Base-by-base conservation (phyloP, 306 rosid species). In the Albizia julibrissin region DNA sequence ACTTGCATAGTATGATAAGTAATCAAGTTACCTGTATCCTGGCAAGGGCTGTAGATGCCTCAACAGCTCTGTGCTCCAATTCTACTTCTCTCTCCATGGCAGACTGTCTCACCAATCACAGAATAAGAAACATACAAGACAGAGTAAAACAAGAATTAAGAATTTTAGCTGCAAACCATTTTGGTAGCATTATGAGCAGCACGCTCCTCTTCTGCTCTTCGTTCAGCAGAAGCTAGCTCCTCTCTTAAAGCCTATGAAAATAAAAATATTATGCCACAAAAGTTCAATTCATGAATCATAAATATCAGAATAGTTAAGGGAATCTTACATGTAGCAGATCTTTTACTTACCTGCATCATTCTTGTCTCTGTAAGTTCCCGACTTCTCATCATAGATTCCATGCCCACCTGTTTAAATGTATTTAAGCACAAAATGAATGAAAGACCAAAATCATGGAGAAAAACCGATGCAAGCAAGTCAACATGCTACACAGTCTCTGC, bases 41-140 rank as follows among this genome's bases (percentile, higher is more conserved):
- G 16, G 92, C 99, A 56, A 95, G 98, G 72, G 97, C 99, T 18
- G 98, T 86, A 73, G 99, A 94, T 77, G 98, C 89, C 77, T 93
- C 96, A 72, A 95, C 77, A 75, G 96, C 98, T 89, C 98, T 91
- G 43, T 95, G 99, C 90, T 95, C 99, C 97, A 95, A 81, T 69
- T 95, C 98, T 66, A 95, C 98, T 89, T 95, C 98, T 85, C 99
- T 95, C 88, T 88, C 98, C 99, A 95, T 95, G 39, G 92, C 85
- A 82, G 98, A 98, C 99, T 95, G 90, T 86, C 79, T 77, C 62
- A 82, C 66, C 81, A 86, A 74, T 81, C 69, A 85, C 61, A 66
- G 64, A 76, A 79, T 77, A 80, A 31, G 62, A 74, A 72, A 61
- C 84, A 72, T 46, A 69, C 43, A 76, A 82, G 52, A 66, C 42